phyloP scores from a whole-genome alignment of 345 rosid species.

The Eucalyptus curtisii region DNA sequence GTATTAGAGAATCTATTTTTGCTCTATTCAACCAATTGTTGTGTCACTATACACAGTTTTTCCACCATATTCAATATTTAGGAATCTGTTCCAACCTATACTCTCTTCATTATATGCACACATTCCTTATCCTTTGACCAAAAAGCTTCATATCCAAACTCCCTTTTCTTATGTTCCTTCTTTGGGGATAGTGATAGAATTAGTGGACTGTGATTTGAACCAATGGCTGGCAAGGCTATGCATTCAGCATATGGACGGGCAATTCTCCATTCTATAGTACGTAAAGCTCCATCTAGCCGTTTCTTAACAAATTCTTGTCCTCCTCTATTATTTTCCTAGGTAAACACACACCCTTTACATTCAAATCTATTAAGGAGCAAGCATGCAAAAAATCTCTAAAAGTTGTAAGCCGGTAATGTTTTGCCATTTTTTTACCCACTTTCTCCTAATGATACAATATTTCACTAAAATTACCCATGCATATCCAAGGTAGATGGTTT shows the following conservation, averaged over 20 bases:
- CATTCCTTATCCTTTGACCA: rapidly evolving
- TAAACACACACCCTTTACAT: rapidly evolving
- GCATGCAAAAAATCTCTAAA: rapidly evolving
- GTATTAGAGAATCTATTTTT: not conserved
- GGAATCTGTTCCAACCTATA: rapidly evolving
- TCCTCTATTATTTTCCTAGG: too few species aligned
- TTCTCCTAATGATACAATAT: too few species aligned
- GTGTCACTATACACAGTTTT: rapidly evolving
- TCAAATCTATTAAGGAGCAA: not conserved
- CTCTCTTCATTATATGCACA: rapidly evolving
- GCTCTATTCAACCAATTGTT: rapidly evolving
- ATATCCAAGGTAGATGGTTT: too few species aligned
- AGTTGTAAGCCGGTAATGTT: rapidly evolving
- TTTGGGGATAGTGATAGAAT: too few species aligned
- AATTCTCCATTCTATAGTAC: rapidly evolving
- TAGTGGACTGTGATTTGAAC: rapidly evolving
- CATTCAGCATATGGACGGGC: not conserved
- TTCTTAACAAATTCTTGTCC: not conserved
- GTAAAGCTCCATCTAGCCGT: too few species aligned
- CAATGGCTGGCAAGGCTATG: rapidly evolving
- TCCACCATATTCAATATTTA: not conserved
- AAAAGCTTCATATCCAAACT: rapidly evolving
- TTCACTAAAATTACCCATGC: too few species aligned
- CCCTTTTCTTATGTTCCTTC: rapidly evolving
- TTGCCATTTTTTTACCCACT: too few species aligned